Evolutionary conservation across 2,329 filamentous ascomycete genomes (phyloP).

Genomic region (Fusarium tuaranense): DNA sequence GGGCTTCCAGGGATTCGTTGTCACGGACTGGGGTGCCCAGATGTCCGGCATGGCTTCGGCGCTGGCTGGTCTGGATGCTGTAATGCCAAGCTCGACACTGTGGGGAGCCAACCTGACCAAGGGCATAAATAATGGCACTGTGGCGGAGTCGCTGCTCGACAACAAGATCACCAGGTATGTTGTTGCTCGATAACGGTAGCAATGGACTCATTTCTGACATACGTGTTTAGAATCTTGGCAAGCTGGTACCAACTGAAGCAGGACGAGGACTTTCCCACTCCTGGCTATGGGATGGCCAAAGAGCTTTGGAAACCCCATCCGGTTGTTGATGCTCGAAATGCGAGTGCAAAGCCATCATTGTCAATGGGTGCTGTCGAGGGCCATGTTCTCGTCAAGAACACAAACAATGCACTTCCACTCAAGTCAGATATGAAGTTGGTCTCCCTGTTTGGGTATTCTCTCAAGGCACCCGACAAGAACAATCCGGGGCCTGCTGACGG

Average conservation of each 20-base stretch:
- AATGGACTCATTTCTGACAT: background rate
- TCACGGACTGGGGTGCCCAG: background rate
- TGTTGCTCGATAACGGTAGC: background rate
- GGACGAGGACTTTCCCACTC: background rate
- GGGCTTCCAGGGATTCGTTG: background rate
- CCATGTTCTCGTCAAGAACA: background rate
- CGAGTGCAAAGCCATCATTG: background rate
- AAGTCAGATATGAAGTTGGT: background rate
- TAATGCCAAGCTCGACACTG: background rate
- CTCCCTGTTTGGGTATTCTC: background rate
- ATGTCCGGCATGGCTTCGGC: background rate
- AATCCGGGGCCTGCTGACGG: background rate
- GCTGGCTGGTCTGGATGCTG: background rate
- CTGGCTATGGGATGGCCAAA: background rate
- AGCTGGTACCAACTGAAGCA: background rate
- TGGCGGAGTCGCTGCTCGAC: background rate
- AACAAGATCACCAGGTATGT: background rate
- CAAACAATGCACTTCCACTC: background rate
- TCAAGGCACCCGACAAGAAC: background rate
- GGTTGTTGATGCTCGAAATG: background rate
- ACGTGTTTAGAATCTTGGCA: background rate
- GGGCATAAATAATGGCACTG: background rate
- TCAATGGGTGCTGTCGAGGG: background rate
- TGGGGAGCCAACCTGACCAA: background rate
- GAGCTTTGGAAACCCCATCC: background rate